Evolutionary conservation across 2,329 filamentous ascomycete genomes (phyloP), one percentile per base, ranked within the genome.

Genomic region (Alternaria gansuensis): DNA sequence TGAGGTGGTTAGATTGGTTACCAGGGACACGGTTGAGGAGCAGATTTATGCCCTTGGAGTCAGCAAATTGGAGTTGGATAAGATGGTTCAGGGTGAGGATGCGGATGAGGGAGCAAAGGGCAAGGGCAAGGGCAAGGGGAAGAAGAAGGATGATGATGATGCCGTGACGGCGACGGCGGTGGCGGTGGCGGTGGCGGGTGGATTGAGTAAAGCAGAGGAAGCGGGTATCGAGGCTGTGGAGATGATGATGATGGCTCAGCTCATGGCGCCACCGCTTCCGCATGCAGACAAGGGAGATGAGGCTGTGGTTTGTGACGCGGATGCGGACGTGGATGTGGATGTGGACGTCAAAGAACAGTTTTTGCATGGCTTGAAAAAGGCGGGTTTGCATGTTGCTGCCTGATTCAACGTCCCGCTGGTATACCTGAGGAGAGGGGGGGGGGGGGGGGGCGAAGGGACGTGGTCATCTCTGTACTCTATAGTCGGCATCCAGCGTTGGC

Each of bases 51-150:
- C 90, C 44, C 87, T 97, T 0, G 96, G 95, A 37, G 87, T 94
- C 78, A 96, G 93, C 69, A 99, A 99, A 82, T 84, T 99, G 57
- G 91, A 92, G 71, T 86, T 99, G 26, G 95, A 97, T 74, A 87
- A 89, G 62, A 83, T 88, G 58, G 88, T 92, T 28, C 85, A 86
- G 7, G 89, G 87, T 1, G 86, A 85, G 14, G 86, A 84, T 26
- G 81, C 78, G 2, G 82, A 82, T 62, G 70, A 65, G 1, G 57
- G 36, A 2, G 36, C 24, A 5, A 40, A 40, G 37, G 21, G 17
- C 6, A 45, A 57, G 28, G 34, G 58, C 6, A 59, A 49, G 62
- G 70, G 14, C 1, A 64, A 61, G 28, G 51, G 52, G 13, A 72
- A 63, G 54, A 72, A 67, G 48, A 69, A 67, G 39, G 62, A 53